Percentiles rank a stretch among this genome's conserved stretches.
Conservation (phyloP, 2,329 filamentous ascomycete species). For the Xylaria arbuscula region DNA sequence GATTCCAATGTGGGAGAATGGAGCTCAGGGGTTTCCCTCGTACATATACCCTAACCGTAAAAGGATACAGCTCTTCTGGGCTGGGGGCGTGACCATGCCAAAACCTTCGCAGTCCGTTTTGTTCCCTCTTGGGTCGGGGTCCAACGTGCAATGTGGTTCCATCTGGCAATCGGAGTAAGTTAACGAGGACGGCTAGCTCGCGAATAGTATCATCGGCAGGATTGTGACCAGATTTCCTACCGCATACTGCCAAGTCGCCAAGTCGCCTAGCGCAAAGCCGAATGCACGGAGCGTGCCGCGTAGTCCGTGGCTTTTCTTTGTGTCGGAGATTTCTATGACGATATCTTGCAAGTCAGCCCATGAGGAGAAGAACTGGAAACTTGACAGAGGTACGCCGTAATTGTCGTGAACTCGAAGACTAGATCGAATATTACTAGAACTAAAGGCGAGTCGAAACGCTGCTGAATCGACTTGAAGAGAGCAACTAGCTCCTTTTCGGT, state of each 20-base stretch:
- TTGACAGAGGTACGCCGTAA: conserved; percentile 24
- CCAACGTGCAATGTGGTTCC: conserved; percentile 18
- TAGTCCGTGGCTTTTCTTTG: conserved; percentile 13
- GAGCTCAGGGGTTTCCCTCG: conserved; percentile 21
- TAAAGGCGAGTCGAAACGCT: conserved; percentile 10
- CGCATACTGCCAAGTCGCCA: conserved; percentile 17
- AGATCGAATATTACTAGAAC: conserved; percentile 30
- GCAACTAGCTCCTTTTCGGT: conserved; percentile 16
- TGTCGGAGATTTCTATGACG: conserved; percentile 10
- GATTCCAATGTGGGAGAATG: conserved; percentile 15
- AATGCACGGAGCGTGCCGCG: conserved; percentile 31
- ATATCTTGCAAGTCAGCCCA: conserved; percentile 36
- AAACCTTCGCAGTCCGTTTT: conserved; percentile 3
- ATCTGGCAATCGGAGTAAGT: conserved; percentile 13
- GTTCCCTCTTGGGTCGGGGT: neutral
- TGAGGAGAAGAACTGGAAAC: conserved; percentile 27
- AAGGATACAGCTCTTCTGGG: conserved; percentile 31
- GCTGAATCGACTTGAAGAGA: conserved; percentile 22
- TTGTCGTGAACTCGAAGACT: conserved; percentile 25
- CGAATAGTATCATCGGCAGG: conserved; percentile 31
- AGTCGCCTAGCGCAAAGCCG: conserved; percentile 18
- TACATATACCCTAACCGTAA: conserved; percentile 24
- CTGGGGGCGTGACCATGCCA: conserved; percentile 18
- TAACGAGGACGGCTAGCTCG: conserved; percentile 23
- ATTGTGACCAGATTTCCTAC: conserved; percentile 29